phyloP scores from a whole-genome alignment of 2,329 filamentous ascomycete species.

The Penicillium sp. region DNA sequence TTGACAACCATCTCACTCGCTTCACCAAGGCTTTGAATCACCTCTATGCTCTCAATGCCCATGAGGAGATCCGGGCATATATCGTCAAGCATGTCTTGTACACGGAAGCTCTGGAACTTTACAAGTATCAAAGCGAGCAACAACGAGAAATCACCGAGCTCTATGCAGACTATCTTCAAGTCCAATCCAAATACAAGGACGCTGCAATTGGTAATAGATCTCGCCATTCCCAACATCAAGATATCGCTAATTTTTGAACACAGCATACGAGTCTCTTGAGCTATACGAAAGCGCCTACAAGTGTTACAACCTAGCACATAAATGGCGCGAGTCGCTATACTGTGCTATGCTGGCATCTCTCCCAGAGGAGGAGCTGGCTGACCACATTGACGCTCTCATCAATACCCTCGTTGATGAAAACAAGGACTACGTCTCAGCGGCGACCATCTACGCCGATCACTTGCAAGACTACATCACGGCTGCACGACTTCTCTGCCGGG shows the following conservation, averaged over 20 bases:
- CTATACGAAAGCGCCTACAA: slow-evolving; percentile 74
- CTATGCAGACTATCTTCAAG: slow-evolving; percentile 77
- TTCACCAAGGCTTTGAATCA: slow-evolving; percentile 75
- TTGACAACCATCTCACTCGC: slow-evolving; percentile 84
- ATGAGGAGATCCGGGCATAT: slow-evolving; percentile 78
- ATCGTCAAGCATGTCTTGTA: slow-evolving; percentile 79
- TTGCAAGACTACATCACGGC: slow-evolving; percentile 71
- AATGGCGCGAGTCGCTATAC: slow-evolving; percentile 90
- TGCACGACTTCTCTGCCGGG: slow-evolving; percentile 79
- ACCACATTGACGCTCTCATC: slow-evolving; percentile 73
- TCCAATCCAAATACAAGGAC: slow-evolving; percentile 76
- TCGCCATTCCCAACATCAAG: not conserved
- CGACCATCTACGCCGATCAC: slow-evolving; percentile 79
- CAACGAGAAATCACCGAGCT: slow-evolving; percentile 70
- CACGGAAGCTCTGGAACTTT: slow-evolving; percentile 73
- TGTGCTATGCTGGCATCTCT: slow-evolving; percentile 71
- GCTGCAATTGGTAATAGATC: slow-evolving; percentile 66
- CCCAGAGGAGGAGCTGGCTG: slow-evolving; percentile 59
- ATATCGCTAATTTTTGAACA: slow-evolving; percentile 7
- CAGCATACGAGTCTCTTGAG: slow-evolving; percentile 79
- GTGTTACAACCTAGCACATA: slow-evolving; percentile 80
- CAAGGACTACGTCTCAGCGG: slow-evolving; percentile 80
- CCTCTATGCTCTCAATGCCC: slow-evolving; percentile 71
- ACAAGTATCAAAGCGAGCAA: slow-evolving; percentile 74
- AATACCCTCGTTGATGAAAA: slow-evolving; percentile 75